Evolutionary conservation across 805 yeast genomes (phyloP).

Genomic region (Nakazawaea ishiwadae): DNA sequence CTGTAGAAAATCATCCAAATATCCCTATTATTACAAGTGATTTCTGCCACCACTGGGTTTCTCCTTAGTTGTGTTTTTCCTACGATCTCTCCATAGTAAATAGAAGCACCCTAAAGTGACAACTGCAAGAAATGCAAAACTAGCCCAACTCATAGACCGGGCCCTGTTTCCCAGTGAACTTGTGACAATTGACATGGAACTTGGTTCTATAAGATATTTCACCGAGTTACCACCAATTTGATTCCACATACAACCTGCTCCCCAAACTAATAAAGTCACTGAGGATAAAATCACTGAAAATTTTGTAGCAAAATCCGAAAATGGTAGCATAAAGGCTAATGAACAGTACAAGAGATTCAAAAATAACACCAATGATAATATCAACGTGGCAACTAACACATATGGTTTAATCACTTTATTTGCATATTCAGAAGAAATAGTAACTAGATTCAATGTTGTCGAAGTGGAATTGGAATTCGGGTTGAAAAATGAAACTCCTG

Average conservation of each 20-base stretch:
- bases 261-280: constrained; percentile 46
- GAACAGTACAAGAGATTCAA: constrained; percentile 36
- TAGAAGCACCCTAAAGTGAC: constrained; percentile 33
- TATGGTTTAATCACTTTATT: constrained; percentile 49
- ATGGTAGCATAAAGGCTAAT: constrained; percentile 50
- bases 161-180: constrained; percentile 48
- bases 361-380: constrained; percentile 37
- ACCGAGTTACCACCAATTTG: constrained; percentile 51
- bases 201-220: constrained; percentile 34
- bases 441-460: constrained; percentile 37
- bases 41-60: neutral
- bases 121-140: constrained; percentile 43
- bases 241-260: constrained; percentile 60
- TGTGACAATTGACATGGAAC: constrained; percentile 45
- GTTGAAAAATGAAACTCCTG: constrained; percentile 31
- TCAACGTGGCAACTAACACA: constrained; percentile 43
- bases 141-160: constrained; percentile 55
- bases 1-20: neutral
- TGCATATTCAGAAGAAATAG: constrained; percentile 40
- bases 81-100: constrained; percentile 1
- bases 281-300: constrained; percentile 29
- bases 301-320: constrained; percentile 21
- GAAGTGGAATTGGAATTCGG: constrained; percentile 19
- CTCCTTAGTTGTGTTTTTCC: neutral
- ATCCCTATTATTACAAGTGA: neutral